These are phyloP conservation scores for Capsicum baccatum DNA, from an alignment of 257 asterid species.

Conservation along the genomic window DNA sequence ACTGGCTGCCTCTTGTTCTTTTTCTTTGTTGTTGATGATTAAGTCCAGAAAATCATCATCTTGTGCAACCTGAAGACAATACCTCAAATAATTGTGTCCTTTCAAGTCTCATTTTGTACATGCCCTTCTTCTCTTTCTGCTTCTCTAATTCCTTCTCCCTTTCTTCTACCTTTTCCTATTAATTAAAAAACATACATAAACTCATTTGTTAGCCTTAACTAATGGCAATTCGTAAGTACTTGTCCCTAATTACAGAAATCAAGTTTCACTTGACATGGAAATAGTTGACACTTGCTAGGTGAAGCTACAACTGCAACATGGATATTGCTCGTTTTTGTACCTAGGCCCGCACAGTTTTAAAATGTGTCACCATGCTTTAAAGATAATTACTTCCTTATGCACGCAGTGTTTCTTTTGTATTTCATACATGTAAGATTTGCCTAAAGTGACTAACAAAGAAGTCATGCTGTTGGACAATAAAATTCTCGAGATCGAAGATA, in stretches of 20 bases:
- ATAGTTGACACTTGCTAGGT: slow-evolving; percentile 9
- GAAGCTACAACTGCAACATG: not conserved
- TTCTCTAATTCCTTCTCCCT: slow-evolving; percentile 51
- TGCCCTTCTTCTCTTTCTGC: slow-evolving; percentile 44
- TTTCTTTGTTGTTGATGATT: slow-evolving; percentile 41
- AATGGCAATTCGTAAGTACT: not conserved
- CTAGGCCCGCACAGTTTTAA: not conserved
- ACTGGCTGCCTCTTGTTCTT: not conserved
- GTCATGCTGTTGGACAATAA: not conserved
- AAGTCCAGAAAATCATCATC: slow-evolving; percentile 71
- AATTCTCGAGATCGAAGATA: too few relatives aligned
- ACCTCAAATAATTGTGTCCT: slow-evolving; percentile 48
- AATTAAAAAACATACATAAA: not conserved
- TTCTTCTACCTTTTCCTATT: slow-evolving; percentile 50
- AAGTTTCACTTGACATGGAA: not conserved
- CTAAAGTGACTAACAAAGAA: not conserved
- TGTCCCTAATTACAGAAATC: not conserved
- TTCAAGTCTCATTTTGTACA: slow-evolving; percentile 49
- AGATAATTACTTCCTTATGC: not conserved
- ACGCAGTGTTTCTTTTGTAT: not conserved
- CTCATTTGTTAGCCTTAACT: not conserved
- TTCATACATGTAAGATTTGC: not conserved
- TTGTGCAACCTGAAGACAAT: slow-evolving; percentile 68
- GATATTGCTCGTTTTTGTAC: not conserved
- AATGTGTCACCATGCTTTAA: not conserved